These are phyloP conservation scores for Leccinum idahoense DNA, from an alignment of 1,284 basidiomycete genomes.

Conservation along the genomic window DNA sequence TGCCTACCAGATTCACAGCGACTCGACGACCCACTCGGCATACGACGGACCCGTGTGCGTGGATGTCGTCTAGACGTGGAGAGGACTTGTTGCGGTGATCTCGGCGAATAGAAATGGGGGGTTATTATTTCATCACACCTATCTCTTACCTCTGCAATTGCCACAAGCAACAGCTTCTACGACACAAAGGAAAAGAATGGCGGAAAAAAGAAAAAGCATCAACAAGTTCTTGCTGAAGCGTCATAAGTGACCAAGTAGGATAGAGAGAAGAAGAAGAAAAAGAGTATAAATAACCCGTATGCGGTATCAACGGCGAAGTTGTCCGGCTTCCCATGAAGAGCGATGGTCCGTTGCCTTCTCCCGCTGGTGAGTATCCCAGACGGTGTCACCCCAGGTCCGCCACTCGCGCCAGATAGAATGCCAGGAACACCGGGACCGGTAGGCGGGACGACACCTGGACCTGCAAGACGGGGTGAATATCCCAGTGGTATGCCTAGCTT, in stretches of 20 bases:
- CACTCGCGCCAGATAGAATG: background rate
- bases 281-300: constrained; percentile 6
- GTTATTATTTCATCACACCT: background rate
- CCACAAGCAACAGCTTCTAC: constrained; percentile 4
- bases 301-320: constrained; percentile 25
- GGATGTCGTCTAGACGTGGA: no score
- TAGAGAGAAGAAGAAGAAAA: background rate
- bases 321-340: constrained; percentile 20
- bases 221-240: background rate
- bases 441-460: constrained; percentile 7
- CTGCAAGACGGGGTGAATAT: constrained; percentile 28
- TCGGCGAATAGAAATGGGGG: background rate
- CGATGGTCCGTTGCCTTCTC: constrained; percentile 11
- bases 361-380: constrained; percentile 24
- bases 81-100: background rate
- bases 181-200: background rate
- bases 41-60: no score
- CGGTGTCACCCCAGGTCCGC: constrained; percentile 7
- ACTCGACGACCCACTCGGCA: background rate
- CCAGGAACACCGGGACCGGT: background rate
- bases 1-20: no score
- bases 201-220: constrained; percentile 1
- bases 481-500: constrained; percentile 27
- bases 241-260: constrained; percentile 1
- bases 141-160: constrained; percentile 2